Evolutionary conservation across 1,139 yeast species (phyloP).

Genomic region (Pneumocystis oryctolagi): DNA sequence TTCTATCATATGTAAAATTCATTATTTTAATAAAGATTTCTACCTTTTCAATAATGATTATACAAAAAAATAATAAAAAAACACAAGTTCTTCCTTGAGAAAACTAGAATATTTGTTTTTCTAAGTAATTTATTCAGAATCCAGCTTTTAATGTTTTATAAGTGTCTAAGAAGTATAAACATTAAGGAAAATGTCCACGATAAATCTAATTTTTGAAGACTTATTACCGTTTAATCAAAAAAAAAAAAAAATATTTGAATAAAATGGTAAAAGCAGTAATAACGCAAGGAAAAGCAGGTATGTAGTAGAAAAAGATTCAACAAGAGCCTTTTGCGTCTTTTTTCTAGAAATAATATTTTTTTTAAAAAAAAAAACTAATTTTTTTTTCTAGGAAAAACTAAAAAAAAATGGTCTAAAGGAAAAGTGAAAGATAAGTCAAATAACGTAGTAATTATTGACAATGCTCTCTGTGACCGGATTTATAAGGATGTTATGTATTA

Average conservation of each 20-base stretch:
- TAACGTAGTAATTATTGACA: conserved; percentile 92
- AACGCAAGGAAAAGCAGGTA: background rate
- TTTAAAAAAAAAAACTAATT: background rate
- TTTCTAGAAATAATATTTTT: background rate
- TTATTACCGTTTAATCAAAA: no score
- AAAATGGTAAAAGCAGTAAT: background rate
- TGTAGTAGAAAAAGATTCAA: background rate
- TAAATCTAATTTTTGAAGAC: no score
- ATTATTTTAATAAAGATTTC: background rate
- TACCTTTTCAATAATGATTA: background rate
- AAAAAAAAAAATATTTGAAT: no score
- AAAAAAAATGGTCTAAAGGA: conserved; percentile 99
- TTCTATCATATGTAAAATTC: background rate
- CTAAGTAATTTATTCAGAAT: no score
- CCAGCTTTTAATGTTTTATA: no score
- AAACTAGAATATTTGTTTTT: no score
- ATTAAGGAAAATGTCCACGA: no score
- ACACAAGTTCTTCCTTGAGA: background rate
- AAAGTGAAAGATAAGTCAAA: conserved; percentile 98
- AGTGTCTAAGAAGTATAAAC: no score
- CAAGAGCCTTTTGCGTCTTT: background rate
- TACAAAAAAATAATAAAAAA: background rate
- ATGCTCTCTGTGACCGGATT: conserved; percentile 98
- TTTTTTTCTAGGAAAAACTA: conserved; percentile 22
- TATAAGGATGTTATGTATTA: conserved; percentile 98